Base-by-base conservation (phyloP, 2,329 filamentous ascomycete species). In the Cladosporium colombiae region DNA sequence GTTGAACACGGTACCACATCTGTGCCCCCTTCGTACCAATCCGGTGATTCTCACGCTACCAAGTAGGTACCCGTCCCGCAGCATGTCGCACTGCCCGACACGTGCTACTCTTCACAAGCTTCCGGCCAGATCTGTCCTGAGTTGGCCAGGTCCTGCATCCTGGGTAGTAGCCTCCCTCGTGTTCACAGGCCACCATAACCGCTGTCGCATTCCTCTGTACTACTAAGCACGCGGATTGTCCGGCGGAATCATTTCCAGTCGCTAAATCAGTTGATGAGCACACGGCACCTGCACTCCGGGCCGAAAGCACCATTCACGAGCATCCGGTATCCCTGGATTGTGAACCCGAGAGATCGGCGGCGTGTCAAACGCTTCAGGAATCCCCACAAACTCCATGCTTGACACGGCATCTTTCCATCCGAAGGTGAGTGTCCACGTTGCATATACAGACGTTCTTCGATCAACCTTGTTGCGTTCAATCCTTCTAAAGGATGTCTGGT, bases 361-460 rank as follows among this genome's bases (percentile, higher is more conserved):
- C 40, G 40, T 46, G n/a, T 18, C 6, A 46, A 10, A 21, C 40
- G 40, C 40, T n/a, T 46, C 37, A 40, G 35, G 35, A 40, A 16
- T 40, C 16, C 52, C 52, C 52, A 33, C 52, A 55, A 53, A 55
- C 52, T 55, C 52, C 52, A 55, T 33, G 18, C 16, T n/a, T 55
- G 52, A 55, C 52, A 55, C 52, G 52, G 52, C 52, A 33, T 31
- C 8, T 21, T 46, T 46, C n/a, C 23, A 21, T 46, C 40, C 40
- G 40, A 46, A 21, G 40, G 7, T 44, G 40, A 10, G 6, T 46
- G 40, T 46, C 8, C 40, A 46, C n/a, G 21, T 46, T 46, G 14
- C n/a, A 46, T 3, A 46, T 8, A n/a, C n/a, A 46, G n/a, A 46
- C 21, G 40, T 46, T 46, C 10, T 3, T 8, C 1, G 1, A 10